Percentiles rank a stretch among this genome's conserved stretches.
Conservation (phyloP, 1,139 yeast genomes). For the Blastobotrys illinoisensis region DNA sequence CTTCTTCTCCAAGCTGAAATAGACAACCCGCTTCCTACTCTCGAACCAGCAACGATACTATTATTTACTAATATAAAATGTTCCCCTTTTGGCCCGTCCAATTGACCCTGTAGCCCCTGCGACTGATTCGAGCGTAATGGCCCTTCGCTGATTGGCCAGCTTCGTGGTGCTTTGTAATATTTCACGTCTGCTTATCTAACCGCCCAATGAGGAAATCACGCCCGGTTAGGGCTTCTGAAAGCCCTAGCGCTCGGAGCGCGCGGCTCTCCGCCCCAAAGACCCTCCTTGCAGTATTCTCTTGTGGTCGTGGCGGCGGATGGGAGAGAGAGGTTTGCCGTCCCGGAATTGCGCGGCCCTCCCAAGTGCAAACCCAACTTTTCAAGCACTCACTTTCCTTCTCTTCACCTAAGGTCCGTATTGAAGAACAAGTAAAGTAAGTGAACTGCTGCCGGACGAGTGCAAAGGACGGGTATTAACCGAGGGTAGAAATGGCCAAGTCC, state of each 20-base stretch:
- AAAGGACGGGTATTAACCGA: not conserved
- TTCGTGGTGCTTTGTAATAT: not conserved
- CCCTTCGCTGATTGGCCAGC: not conserved
- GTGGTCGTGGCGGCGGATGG: too few relatives aligned
- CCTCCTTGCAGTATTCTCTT: too few relatives aligned
- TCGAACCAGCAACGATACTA: not conserved
- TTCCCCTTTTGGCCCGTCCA: not conserved
- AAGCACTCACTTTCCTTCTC: not conserved
- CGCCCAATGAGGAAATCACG: not conserved
- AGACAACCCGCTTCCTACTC: constrained; percentile 4
- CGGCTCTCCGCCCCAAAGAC: not conserved
- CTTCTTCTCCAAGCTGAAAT: constrained; percentile 60
- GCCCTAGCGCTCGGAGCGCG: not conserved
- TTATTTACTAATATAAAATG: not conserved
- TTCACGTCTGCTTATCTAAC: not conserved
- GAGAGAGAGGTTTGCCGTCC: not conserved
- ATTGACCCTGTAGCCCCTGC: not conserved
- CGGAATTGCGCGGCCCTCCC: not conserved
- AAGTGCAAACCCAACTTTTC: not conserved
- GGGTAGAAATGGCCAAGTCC: constrained; percentile 80
- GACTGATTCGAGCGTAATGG: not conserved
- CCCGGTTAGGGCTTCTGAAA: not conserved
- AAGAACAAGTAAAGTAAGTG: not conserved
- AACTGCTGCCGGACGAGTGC: not conserved
- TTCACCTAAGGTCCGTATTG: not conserved